Base-by-base conservation (phyloP, 75 land plant species). In the Isoetes taiwanensis region DNA sequence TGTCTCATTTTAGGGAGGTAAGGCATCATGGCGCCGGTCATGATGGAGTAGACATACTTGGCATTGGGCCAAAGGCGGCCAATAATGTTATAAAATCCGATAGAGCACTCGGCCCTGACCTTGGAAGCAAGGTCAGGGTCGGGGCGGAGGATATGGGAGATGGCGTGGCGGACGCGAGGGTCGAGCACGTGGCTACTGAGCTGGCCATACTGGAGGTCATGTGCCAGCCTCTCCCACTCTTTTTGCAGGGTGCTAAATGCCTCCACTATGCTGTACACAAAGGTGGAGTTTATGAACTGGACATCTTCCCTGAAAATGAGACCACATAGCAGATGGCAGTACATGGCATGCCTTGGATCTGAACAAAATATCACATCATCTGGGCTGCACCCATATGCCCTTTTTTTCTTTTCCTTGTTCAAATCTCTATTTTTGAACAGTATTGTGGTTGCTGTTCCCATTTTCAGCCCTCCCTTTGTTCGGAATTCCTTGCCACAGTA, bases 11-110 rank as follows among this genome's bases (percentile, higher is more conserved):
- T 71, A 30, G 42, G 58, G 56, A 71, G 17, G 48, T 83, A 83
- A 0, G 76, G 68, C 54, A 48, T 43, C 87, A 83, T 83, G 10
- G 83, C 58, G 0, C 87, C 87, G 4, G 80, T 83, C 76, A 74
- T 71, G 38, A 80, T 77, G 0, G 73, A 65, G 29, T 64, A 54
- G 12, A 80, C 57, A 65, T 76, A 83, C 62, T 79, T 79, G 9
- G 77, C 76, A 56, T 68, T 76, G 0, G 73, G 79, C 80, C 80
- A 83, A 32, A 83, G 61, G 50, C 32, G 33, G 0, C 78, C 78
- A 9, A 83, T 69, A 40, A 74, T 4, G 1, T 76, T n/a, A n/a
- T n/a, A n/a, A 23, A 46, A 46, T 5, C 50, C 50, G 5, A 5
- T 19, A 8, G 12, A 6, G 67, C 83, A 83, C n/a, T 40, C 61